Base-by-base conservation (phyloP, 2,329 filamentous ascomycete species). In the Talaromyces verruculosus region DNA sequence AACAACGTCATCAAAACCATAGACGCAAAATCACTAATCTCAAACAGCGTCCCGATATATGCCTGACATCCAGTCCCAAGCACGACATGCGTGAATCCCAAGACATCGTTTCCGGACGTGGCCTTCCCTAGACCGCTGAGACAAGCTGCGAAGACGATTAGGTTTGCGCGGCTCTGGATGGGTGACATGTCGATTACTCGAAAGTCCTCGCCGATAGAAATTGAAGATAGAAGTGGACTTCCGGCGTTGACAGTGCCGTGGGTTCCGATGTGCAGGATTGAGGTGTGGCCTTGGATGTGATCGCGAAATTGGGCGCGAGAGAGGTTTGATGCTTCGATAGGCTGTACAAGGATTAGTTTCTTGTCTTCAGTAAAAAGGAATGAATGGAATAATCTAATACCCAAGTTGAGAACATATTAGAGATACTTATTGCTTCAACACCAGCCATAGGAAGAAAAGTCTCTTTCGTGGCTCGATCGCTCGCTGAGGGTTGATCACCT, bases 1-100 rank as follows among this genome's bases (percentile, higher is more conserved):
- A 72, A 73, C 13, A 71, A 28, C 0, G 67, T 71, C 71, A 72
- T 72, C 30, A 72, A 64, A 28, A 73, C 22, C 71, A 73, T 73
- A 17, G 70, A 72, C 1, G 64, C 71, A 62, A 73, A 72, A 57
- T 72, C 71, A 57, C 67, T 71, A 17, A 73, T 68, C 66, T 72
- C 67, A 69, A 71, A 72, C 17, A 72, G 68, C 2, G 71, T 69
- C 6, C 71, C 71, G 25, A 72, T 70, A 57, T 71, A 73, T 2
- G 70, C 70, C 64, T 72, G 70, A 61, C 71, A 73, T 6, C 71
- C 71, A 6, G 67, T 72, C 19, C 71, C 71, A 35, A 73, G 53
- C 7, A 73, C 71, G 30, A 73, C 69, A 45, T 73, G 71, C 13
- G 71, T 71, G 53, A 73, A 73, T 6, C 71, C 71, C 13, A 73